A percentile compares a stretch with the other conserved stretches of the same genome.
phyloP scores from a whole-genome alignment of 2,329 filamentous ascomycete species.

The Epicoccum sorghinum region DNA sequence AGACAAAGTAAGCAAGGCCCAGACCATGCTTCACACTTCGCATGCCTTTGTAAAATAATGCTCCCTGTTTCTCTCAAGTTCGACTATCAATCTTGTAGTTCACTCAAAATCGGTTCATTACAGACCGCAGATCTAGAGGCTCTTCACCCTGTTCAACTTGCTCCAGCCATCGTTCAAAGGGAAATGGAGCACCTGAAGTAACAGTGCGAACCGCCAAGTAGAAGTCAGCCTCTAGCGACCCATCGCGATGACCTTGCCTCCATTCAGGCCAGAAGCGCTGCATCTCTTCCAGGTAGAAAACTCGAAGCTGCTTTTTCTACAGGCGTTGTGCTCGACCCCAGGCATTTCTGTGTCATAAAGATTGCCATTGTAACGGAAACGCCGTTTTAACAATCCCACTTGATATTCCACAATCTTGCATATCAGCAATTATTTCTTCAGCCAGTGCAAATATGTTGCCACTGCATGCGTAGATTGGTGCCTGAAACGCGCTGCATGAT shows the following conservation, averaged over 20 bases:
- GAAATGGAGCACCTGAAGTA: neutral
- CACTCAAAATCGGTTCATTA: no score
- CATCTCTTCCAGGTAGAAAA: neutral
- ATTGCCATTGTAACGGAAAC: neutral
- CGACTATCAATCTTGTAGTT: no score
- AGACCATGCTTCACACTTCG: neutral
- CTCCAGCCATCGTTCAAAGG: slow-evolving; percentile 3
- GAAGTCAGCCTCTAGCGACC: neutral
- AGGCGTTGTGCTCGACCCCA: neutral
- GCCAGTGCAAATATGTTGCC: neutral
- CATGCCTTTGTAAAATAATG: no score
- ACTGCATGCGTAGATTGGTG: neutral
- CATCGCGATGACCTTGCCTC: neutral
- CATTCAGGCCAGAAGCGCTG: neutral
- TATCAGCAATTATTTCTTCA: neutral
- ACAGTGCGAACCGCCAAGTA: neutral
- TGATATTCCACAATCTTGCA: neutral
- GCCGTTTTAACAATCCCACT: neutral
- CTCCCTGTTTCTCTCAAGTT: no score
- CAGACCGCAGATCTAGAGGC: neutral
- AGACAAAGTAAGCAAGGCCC: neutral
- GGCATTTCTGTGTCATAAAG: neutral
- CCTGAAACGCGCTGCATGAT: neutral
- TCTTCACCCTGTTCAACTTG: neutral
- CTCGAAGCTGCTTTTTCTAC: neutral